phyloP scores from a whole-genome alignment of 495 filamentous ascomycete genomes.

The Penicillium canariense region DNA sequence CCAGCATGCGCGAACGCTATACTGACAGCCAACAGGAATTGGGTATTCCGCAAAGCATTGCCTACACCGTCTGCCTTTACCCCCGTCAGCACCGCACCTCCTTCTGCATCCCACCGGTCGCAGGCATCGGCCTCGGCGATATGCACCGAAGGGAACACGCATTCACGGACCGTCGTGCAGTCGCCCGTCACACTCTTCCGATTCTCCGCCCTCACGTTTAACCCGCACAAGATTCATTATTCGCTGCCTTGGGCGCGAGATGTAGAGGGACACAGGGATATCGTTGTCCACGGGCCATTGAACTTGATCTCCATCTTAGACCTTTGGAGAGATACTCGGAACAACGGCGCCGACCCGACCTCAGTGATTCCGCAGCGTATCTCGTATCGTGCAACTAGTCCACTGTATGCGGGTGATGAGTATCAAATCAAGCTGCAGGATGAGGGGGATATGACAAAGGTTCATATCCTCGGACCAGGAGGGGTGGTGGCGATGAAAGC shows the following conservation, averaged over 20 bases:
- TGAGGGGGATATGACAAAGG: conserved; percentile 23
- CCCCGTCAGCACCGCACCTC: background rate
- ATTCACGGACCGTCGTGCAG: conserved; percentile 48
- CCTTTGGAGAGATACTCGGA: conserved; percentile 55
- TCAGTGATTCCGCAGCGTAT: conserved; percentile 48
- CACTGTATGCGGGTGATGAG: conserved; percentile 58
- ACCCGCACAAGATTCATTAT: conserved; percentile 72
- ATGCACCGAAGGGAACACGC: conserved; percentile 24
- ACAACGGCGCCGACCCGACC: conserved; percentile 4
- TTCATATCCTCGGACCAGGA: conserved; percentile 42
- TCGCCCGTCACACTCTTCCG: conserved; percentile 62
- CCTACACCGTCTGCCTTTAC: conserved; percentile 23
- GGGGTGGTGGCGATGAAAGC: conserved; percentile 49
- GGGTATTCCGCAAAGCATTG: conserved; percentile 57
- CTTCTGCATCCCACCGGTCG: conserved; percentile 22
- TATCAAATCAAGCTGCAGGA: conserved; percentile 46
- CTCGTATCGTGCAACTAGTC: conserved; percentile 56
- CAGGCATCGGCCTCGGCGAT: conserved; percentile 24
- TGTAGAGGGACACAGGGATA: conserved; percentile 57
- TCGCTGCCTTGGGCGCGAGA: conserved; percentile 55
- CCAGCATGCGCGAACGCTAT: no score
- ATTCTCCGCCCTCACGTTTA: conserved; percentile 72
- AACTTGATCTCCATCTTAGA: conserved; percentile 64
- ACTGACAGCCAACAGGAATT: no score
- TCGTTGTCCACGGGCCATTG: conserved; percentile 64